phyloP scores from a whole-genome alignment of 108 stramenopile genomes.

The Mediolabrus comicus region DNA sequence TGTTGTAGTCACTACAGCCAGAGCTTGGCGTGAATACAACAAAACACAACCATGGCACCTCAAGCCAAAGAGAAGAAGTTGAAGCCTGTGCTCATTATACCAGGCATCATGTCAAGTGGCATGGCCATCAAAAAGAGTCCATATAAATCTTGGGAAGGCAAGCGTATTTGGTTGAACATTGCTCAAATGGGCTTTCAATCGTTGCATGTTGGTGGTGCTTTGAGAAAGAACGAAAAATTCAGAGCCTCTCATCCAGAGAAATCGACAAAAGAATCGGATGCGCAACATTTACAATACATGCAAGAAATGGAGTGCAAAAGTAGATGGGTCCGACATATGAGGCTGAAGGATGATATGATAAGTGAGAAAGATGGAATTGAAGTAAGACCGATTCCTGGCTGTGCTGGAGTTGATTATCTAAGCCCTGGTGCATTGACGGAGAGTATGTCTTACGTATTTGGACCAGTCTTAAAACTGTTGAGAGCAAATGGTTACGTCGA shows the following conservation, averaged over 20 bases:
- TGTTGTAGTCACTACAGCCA: too few relatives aligned
- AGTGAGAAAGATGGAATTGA: slow-evolving; percentile 32
- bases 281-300: slow-evolving; percentile 28
- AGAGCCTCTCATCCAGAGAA: slow-evolving; percentile 2
- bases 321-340: slow-evolving; percentile 38
- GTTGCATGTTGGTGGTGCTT: slow-evolving; percentile 22
- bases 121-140: slow-evolving; percentile 16
- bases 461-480: slow-evolving; percentile 36
- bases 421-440: slow-evolving; percentile 28
- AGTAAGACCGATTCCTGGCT: slow-evolving; percentile 31
- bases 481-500: slow-evolving; percentile 31
- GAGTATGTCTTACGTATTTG: slow-evolving; percentile 36
- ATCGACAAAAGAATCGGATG: slow-evolving; percentile 7
- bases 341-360: slow-evolving; percentile 31
- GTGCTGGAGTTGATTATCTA: slow-evolving; percentile 40
- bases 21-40: neutral
- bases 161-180: slow-evolving; percentile 39
- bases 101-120: slow-evolving; percentile 40
- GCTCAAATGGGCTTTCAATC: slow-evolving; percentile 18
- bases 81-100: slow-evolving; percentile 36
- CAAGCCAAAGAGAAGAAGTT: neutral
- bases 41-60: neutral
- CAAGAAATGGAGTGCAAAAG: slow-evolving; percentile 35
- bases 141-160: slow-evolving; percentile 29
- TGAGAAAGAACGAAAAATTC: slow-evolving; percentile 24